These are phyloP conservation scores for Claviceps pazoutovae DNA, from an alignment of 2,329 filamentous ascomycete species.

Conservation along the genomic window DNA sequence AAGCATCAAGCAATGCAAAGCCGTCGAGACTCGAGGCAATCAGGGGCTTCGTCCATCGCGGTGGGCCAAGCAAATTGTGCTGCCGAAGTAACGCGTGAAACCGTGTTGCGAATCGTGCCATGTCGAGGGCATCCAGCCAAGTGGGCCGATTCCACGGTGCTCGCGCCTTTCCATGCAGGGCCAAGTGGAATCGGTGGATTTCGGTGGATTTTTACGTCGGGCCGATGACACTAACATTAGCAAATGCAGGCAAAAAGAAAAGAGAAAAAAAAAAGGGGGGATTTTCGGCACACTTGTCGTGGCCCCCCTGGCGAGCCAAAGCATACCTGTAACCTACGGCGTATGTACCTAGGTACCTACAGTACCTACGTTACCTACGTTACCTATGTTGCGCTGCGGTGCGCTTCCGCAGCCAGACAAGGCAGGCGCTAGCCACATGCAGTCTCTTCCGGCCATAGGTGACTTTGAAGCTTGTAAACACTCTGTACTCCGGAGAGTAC, in stretches of 20 bases:
- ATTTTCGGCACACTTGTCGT: background rate
- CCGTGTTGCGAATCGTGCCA: background rate
- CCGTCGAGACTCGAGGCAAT: too few species aligned
- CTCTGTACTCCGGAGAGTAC: too few species aligned
- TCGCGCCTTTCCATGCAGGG: background rate
- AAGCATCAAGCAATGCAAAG: too few species aligned
- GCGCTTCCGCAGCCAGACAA: background rate
- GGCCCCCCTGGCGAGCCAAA: background rate
- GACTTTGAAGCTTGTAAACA: too few species aligned
- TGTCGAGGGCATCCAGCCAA: background rate
- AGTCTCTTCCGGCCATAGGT: too few species aligned
- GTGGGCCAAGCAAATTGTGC: background rate
- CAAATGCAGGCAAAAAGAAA: too few species aligned
- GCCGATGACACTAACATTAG: background rate
- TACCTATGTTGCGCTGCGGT: background rate
- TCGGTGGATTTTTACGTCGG: constrained; percentile 2
- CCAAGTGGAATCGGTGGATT: background rate
- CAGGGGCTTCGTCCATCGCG: background rate
- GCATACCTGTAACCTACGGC: background rate
- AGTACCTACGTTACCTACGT: background rate
- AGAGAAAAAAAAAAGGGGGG: background rate
- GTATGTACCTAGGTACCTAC: background rate
- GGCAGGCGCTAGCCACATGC: background rate
- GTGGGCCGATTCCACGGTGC: constrained; percentile 4
- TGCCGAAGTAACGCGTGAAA: background rate